Evolutionary conservation across 2,329 filamentous ascomycete genomes (phyloP), one percentile per base, ranked within the genome.

Genomic region (Shiraia sp.): DNA sequence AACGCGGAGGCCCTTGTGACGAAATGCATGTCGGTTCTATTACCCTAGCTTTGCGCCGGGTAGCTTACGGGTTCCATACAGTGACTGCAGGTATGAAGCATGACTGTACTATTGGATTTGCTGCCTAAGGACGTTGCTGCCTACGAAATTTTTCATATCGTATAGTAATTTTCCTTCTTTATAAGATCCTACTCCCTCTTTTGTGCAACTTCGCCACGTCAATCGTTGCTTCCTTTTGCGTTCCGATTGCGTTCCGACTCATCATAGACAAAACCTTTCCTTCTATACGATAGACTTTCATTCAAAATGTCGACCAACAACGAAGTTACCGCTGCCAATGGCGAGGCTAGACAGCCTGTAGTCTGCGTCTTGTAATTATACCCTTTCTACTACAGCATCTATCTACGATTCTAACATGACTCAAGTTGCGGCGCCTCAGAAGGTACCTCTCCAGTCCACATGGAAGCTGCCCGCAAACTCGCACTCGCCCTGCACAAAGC

Each of bases 341-440:
- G 38, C 36, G 45, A 39, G 13, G 29, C 45, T 35, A 63, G 56
- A 60, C 42, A 77, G 75, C 75, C 86, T 45, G 88, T 88, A 52
- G 86, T 96, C 66, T 95, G 90, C 69, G 92, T 97, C 55, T 97
- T 96, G 81, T 85, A 75, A 65, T 76, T 64, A 30, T 14, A 19
- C 31, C 35, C 26, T 25, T 36, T n/a, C 26, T 19, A 31, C 32
- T 10, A 13, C 32, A 25, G 15, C 12, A 3, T 12, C 4, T 15
- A 14, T 14, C 14, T 14, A 30, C 19, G 33, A 54, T 53, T 46
- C 59, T 53, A 27, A 15, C 13, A 22, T 12, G 25, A 25, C 57
- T n/a, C n/a, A n/a, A 85, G 82, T 80, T 97, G 93, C 75, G 93
- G 92, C 64, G 83, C 93, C 37, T 86, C 82, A 7, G 70, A 79